Evolutionary conservation across 345 rosid species (phyloP), one percentile per base, ranked within the genome.

Genomic region (Bretschneidera sinensis): DNA sequence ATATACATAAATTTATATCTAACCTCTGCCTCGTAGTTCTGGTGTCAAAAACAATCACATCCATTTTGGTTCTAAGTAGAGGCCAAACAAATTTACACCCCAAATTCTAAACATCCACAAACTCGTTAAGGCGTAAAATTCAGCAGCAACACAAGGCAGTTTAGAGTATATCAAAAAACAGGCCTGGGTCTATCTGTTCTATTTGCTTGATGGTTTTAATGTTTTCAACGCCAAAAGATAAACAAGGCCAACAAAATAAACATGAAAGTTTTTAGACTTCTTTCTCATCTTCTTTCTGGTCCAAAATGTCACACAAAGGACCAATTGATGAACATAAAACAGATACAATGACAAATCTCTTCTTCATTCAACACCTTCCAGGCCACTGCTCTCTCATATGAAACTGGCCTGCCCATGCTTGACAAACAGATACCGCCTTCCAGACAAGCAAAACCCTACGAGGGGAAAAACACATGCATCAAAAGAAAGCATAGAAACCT

Each of bases 341-440:
- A 88, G 85, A 88, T 78, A 81, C 99, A 94, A 65, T 94, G 99
- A 51, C 95, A 91, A 68, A 63, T 90, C 62, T 94, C 97, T 61
- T 90, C 99, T 69, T 94, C 97, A 70, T 94, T 88, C 66, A 90
- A 65, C 72, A 90, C 99, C 78, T 90, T 94, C 97, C 97, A 94
- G 22, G 99, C 95, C 71, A 94, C 97, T 18, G 97, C 99, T 68
- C 95, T 82, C 72, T 90, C 99, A 0, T 84, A 94, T 0, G 97
- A 94, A 51, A 90, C 95, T 0, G 99, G 99, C 60, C 99, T 81
- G 21, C 96, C 96, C 99, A 94, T 94, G 89, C 97, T 94, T 20
- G 99, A 94, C 65, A 94, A 76, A 50, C 99, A 94, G 61, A 94
- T 88, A 21, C 99, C 96, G 0, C 95, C 91, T 76, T 85, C 95